phyloP scores from a whole-genome alignment of 371 early-diverging fungal species.

The Rhizomucor pusillus region DNA sequence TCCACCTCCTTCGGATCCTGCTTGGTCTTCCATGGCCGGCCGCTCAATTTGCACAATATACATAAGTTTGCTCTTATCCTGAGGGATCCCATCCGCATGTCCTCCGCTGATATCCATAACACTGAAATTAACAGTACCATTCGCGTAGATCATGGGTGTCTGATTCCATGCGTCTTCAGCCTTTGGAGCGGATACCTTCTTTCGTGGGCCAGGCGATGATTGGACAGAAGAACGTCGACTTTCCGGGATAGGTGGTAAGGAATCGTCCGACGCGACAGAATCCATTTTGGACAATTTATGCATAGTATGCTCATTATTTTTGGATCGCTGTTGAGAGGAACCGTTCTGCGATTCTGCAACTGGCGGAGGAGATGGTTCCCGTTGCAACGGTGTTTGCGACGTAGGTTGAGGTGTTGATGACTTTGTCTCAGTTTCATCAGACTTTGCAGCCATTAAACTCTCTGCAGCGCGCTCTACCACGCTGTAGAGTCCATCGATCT shows the following conservation, averaged over 20 bases:
- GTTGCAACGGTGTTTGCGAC: background rate
- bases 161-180: background rate
- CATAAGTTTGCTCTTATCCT: conserved; percentile 25
- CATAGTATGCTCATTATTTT: background rate
- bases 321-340: background rate
- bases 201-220: background rate
- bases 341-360: background rate
- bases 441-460: conserved; percentile 18
- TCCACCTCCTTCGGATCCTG: conserved; percentile 47
- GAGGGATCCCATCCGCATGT: background rate
- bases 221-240: background rate
- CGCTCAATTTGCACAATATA: conserved; percentile 51
- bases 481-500: conserved; percentile 15
- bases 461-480: conserved; percentile 30
- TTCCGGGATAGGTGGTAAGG: conserved; percentile 11
- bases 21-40: conserved; percentile 25
- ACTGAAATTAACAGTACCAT: conserved; percentile 38
- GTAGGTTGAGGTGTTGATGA: background rate
- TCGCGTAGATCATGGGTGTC: conserved; percentile 29
- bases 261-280: background rate
- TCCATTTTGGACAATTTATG: background rate
- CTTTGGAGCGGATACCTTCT: conserved; percentile 6
- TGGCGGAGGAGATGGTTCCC: no score
- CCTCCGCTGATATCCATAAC: conserved; percentile 41
- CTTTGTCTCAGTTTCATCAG: background rate